These are phyloP conservation scores for Exophiala phaeomuriformis DNA, from an alignment of 2,329 filamentous ascomycete species.

Conservation along the genomic window DNA sequence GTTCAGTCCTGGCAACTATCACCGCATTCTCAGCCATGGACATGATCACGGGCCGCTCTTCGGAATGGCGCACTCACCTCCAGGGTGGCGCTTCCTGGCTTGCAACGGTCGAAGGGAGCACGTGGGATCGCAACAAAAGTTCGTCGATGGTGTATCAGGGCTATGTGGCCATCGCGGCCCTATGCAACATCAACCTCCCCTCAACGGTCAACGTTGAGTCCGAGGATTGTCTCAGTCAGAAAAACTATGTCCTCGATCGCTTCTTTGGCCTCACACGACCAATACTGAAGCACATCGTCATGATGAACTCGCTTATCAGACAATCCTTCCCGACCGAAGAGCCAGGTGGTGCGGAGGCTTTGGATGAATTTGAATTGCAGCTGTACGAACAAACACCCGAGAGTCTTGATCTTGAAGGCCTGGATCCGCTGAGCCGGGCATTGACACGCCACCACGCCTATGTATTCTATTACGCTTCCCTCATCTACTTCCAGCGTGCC, in stretches of 20 bases:
- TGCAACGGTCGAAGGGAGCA: constrained; percentile 13
- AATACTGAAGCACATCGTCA: constrained; percentile 27
- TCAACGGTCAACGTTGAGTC: constrained; percentile 23
- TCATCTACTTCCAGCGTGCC: constrained; percentile 34
- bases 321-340: constrained; percentile 14
- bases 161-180: constrained; percentile 29
- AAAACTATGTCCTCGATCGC: constrained; percentile 28
- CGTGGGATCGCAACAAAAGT: constrained; percentile 15
- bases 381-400: constrained; percentile 28
- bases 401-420: constrained; percentile 19
- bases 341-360: constrained; percentile 12
- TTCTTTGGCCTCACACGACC: constrained; percentile 30
- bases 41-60: constrained; percentile 21
- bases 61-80: constrained; percentile 28
- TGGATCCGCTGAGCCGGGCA: constrained; percentile 25
- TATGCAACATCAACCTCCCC: constrained; percentile 29
- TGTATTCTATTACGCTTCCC: constrained; percentile 34
- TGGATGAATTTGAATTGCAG: constrained; percentile 32
- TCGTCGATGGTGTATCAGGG: constrained; percentile 28
- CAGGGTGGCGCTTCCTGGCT: constrained; percentile 27
- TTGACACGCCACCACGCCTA: constrained; percentile 26
- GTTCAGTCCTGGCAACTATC: constrained; percentile 21
- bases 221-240: constrained; percentile 22
- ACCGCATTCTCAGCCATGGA: constrained; percentile 24
- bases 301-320: constrained; percentile 29